These are phyloP conservation scores for Auricularia auricula-judae DNA, from an alignment of 768 basidiomycete species.

Conservation along the genomic window DNA sequence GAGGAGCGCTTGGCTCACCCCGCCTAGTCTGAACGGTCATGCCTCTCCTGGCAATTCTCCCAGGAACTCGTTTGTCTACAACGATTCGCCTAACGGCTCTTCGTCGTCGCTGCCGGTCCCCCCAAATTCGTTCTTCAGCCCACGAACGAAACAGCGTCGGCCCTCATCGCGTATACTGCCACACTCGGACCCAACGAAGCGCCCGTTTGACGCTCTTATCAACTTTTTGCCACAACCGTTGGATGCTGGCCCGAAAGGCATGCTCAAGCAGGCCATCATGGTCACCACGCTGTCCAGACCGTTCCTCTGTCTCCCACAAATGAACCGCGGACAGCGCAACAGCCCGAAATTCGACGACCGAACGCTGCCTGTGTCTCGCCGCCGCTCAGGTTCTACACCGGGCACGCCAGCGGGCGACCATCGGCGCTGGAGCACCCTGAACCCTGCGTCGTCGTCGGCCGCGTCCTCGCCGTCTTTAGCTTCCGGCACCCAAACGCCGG, in stretches of 20 bases:
- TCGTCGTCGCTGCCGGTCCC: neutral
- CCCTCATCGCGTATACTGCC: constrained; percentile 11
- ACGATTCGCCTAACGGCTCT: neutral
- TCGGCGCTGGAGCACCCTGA: constrained; percentile 1
- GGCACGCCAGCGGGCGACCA: neutral
- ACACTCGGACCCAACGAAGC: constrained; percentile 20
- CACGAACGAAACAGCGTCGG: neutral
- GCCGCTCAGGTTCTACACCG: constrained; percentile 1
- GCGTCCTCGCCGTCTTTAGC: constrained; percentile 8
- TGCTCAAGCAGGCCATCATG: constrained; percentile 29
- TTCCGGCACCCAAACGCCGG: constrained; percentile 11
- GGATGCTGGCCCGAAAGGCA: constrained; percentile 19
- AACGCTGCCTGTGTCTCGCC: constrained; percentile 10
- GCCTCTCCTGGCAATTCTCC: neutral
- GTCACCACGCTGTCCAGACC: constrained; percentile 28
- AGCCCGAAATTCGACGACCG: neutral
- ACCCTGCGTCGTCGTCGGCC: constrained; percentile 5
- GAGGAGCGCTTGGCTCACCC: constrained; percentile 20
- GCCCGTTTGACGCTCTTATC: constrained; percentile 28
- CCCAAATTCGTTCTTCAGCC: neutral
- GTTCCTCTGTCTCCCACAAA: constrained; percentile 15
- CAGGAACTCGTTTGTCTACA: neutral
- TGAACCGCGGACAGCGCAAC: neutral
- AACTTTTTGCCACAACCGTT: constrained; percentile 22
- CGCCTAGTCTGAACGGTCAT: neutral